Base-by-base conservation (phyloP, 2,329 filamentous ascomycete genomes). In the Raffaelea arxii region DNA sequence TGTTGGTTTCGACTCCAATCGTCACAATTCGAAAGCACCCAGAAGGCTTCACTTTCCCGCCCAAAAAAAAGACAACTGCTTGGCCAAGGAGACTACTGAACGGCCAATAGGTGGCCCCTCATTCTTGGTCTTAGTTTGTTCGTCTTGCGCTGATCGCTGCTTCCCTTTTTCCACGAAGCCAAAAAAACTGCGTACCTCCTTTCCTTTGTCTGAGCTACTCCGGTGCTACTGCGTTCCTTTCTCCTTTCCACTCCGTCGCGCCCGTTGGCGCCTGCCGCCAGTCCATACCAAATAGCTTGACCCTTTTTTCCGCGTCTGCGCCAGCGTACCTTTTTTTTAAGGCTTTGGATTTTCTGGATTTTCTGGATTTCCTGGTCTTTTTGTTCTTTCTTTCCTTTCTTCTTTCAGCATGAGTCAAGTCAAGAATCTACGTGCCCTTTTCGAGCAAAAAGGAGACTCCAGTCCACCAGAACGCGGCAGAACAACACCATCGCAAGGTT, bases 391-490 rank as follows among this genome's bases (percentile, higher is more conserved):
- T n/a, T n/a, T n/a, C n/a, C n/a, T n/a, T n/a, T n/a, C n/a, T n/a
- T n/a, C 63, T 56, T 64, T 65, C 64, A 68, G 62, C 58, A 80
- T 80, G 76, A 80, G 80, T 59, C 80, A 77, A 59, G 82, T 86
- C 59, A 82, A 74, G 67, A 86, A 85, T 67, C 77, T 90, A 54
- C 75, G 83, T 57, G 85, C 85, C 59, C 87, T 86, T 75, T 89
- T 89, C 62, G 85, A 90, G 71, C 78, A 80, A 61, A 85, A 79
- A 65, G 77, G 74, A 61, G 76, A 78, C 55, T 69, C 71, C 48
- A 82, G 76, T 56, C 75, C 80, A 53, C 78, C 80, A 16, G 82
- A 84, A 53, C 74, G 84, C 68, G 84, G 84, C 51, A 74, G 84
- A 62, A 78, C 72, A 52, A 64, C 65, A 51, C 65, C 61, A 52